Evolutionary conservation across 768 basidiomycete species (phyloP), one percentile per base, ranked within the genome.

Genomic region (Bullera alba): DNA sequence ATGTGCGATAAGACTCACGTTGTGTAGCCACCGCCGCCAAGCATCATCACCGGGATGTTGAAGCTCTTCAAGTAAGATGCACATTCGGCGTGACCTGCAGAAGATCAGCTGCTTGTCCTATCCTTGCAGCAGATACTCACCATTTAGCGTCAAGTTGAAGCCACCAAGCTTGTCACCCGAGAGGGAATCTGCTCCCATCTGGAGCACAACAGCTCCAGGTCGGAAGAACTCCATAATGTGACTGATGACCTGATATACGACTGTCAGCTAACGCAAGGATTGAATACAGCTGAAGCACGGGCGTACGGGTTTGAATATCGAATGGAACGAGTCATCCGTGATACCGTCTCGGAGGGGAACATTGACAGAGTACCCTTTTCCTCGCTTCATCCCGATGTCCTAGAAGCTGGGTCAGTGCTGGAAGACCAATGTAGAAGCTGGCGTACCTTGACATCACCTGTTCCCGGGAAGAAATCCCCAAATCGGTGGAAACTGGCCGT

Each of bases 401-500:
- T 86, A 81, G n/a, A n/a, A n/a, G 28, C n/a, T 2, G 22, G 27
- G 17, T 48, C 36, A 42, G 48, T 10, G 7, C 7, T 28, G 15
- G n/a, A 30, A 5, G 21, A 23, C n/a, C 8, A 15, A 47, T 10
- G 42, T 17, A 42, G 22, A 15, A 8, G 12, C 17, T n/a, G 49
- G 51, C 70, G 51, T 35, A 69, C 67, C 27, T 60, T 54, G 14
- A 91, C 82, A 2, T 85, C 85, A 17, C 85, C 88, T 0, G 88
- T 90, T 4, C 88, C 88, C 4, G 88, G 88, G 70, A 91, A 93
- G 67, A 84, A 91, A 64, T 95, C 91, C 16, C 95, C 93, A 61
- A 87, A 96, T 73, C 96, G 93, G 76, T 97, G 95, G 70, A 99
- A 93, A 42, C 86, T 88, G 63, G 84, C 86, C 2, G 93, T 96